These are phyloP conservation scores for Nevesoporus exiguus DNA, from an alignment of 768 basidiomycete species.

Conservation along the genomic window DNA sequence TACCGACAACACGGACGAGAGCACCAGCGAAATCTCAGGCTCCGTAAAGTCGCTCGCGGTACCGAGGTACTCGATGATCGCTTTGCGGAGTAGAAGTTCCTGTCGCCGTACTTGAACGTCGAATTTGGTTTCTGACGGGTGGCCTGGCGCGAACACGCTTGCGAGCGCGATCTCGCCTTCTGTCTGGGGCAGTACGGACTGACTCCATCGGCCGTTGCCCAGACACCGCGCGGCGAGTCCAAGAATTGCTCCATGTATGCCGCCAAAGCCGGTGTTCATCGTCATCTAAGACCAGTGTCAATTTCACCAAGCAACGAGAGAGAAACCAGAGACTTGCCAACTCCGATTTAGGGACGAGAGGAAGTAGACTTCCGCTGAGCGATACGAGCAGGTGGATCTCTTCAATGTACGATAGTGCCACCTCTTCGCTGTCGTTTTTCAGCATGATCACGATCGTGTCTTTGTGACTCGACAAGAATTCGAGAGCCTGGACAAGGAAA, in stretches of 20 bases:
- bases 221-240: conserved; percentile 71
- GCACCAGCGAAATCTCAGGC: conserved; percentile 65
- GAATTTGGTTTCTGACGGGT: conserved; percentile 54
- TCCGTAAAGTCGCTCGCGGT: conserved; percentile 75
- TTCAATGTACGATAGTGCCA: conserved; percentile 64
- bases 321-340: conserved; percentile 48
- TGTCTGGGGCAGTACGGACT: conserved; percentile 56
- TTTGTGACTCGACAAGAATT: conserved; percentile 79
- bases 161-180: conserved; percentile 62
- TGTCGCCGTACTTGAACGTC: conserved; percentile 52
- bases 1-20: conserved; percentile 63
- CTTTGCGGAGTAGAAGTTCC: conserved; percentile 57
- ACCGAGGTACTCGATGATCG: conserved; percentile 65
- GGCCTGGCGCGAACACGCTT: conserved; percentile 51
- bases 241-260: conserved; percentile 77
- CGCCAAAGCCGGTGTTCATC: conserved; percentile 79
- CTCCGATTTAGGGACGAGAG: conserved; percentile 72
- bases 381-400: conserved; percentile 79
- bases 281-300: conserved; percentile 39
- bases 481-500: conserved; percentile 35
- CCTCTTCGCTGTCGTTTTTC: conserved; percentile 63
- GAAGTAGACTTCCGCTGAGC: conserved; percentile 64
- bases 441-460: conserved; percentile 82
- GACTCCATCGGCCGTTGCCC: conserved; percentile 54
- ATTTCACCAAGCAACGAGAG: background rate